Conservation (phyloP, 2,329 filamentous ascomycete species). For the Neonectria hederae region DNA sequence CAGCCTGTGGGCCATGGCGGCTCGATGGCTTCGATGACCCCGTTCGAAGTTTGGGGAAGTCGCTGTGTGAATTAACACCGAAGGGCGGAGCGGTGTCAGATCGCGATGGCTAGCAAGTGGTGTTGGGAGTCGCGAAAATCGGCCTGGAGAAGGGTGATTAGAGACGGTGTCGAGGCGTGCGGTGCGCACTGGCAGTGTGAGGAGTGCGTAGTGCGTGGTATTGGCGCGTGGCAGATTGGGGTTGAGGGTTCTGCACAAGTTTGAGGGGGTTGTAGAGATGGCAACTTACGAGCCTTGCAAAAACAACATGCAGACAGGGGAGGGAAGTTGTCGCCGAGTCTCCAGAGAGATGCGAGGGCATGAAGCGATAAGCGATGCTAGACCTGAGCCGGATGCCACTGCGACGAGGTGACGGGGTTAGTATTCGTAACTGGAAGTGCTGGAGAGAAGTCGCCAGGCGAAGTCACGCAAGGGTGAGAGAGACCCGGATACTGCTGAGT, state of each 20-base stretch:
- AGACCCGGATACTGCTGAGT: slow-evolving; percentile 16
- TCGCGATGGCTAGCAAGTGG: slow-evolving; percentile 31
- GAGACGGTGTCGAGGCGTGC: neutral
- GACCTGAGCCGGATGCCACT: slow-evolving; percentile 17
- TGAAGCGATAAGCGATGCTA: slow-evolving; percentile 42
- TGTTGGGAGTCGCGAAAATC: slow-evolving; percentile 26
- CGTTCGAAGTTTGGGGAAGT: slow-evolving; percentile 5
- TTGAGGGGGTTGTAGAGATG: slow-evolving; percentile 6
- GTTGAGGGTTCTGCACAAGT: neutral
- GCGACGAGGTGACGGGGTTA: slow-evolving; percentile 31
- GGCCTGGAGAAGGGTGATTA: slow-evolving; percentile 24
- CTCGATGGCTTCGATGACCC: slow-evolving; percentile 7
- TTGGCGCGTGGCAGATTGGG: neutral
- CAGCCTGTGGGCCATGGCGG: slow-evolving; percentile 59
- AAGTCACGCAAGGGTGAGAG: slow-evolving; percentile 27
- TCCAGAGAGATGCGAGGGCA: slow-evolving; percentile 28
- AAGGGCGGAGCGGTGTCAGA: slow-evolving; percentile 10
- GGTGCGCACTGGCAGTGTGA: neutral
- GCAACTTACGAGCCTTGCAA: slow-evolving; percentile 41
- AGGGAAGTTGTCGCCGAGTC: slow-evolving; percentile 26
- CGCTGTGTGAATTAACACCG: slow-evolving; percentile 12
- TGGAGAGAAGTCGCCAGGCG: slow-evolving; percentile 26
- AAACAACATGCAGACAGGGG: slow-evolving; percentile 41
- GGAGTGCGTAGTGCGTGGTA: neutral
- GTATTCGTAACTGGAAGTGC: slow-evolving; percentile 24